These are phyloP conservation scores for Talaromyces atroroseus DNA, from an alignment of 2,329 filamentous ascomycete species.

Conservation along the genomic window DNA sequence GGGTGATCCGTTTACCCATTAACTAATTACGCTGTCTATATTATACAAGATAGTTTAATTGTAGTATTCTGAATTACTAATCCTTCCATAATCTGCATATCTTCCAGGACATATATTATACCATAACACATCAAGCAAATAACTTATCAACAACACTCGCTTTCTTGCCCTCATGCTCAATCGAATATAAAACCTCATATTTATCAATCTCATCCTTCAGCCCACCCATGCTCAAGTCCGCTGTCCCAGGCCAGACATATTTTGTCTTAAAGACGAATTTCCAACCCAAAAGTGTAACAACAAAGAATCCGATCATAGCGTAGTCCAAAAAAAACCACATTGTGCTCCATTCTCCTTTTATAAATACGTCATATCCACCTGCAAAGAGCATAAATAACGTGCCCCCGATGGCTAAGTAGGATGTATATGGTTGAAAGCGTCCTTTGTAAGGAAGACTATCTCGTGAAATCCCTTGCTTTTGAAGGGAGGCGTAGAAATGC, in stretches of 20 bases:
- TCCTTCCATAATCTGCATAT: no score
- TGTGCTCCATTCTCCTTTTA: conserved; percentile 57
- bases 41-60: no score
- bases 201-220: conserved; percentile 24
- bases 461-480: conserved; percentile 53
- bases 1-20: no score
- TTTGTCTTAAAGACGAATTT: conserved; percentile 59
- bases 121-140: conserved; percentile 3
- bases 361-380: conserved; percentile 72
- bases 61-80: no score
- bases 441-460: conserved; percentile 56
- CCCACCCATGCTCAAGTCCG: conserved; percentile 45
- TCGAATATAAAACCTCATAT: conserved; percentile 17
- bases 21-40: no score
- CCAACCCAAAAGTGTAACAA: conserved; percentile 61
- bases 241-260: conserved; percentile 49
- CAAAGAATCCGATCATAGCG: conserved; percentile 66
- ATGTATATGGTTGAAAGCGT: conserved; percentile 65
- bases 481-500: conserved; percentile 56
- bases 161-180: conserved; percentile 3
- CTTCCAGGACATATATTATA: no score
- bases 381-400: conserved; percentile 67
- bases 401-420: conserved; percentile 60
- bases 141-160: not conserved
- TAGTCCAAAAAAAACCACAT: conserved; percentile 71